Conservation (phyloP, 257 asterid species). For the Solanum verrucosum region DNA sequence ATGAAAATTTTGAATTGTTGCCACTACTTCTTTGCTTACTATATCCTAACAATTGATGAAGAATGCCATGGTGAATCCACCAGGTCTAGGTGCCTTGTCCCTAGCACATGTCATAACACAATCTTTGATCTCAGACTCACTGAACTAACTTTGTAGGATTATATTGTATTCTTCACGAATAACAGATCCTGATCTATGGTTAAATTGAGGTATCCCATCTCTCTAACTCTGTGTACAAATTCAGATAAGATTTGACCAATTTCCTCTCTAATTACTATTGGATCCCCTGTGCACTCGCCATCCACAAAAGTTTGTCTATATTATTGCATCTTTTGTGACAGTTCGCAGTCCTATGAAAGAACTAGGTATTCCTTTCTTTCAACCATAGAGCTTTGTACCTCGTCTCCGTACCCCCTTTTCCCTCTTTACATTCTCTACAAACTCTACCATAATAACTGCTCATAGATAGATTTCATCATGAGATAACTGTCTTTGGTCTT, state of each 20-base stretch:
- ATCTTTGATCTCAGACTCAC: neutral
- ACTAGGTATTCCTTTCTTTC: neutral
- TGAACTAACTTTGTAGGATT: no score
- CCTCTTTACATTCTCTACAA: neutral
- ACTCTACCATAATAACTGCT: neutral
- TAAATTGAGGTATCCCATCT: neutral
- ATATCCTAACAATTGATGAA: neutral
- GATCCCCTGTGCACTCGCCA: neutral
- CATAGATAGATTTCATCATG: neutral
- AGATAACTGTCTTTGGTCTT: neutral
- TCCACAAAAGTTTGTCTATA: neutral
- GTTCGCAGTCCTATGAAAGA: neutral
- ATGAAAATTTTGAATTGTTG: neutral
- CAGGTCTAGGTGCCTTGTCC: neutral
- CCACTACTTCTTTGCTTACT: neutral
- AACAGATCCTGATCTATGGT: neutral
- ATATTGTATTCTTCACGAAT: no score
- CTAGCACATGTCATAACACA: neutral
- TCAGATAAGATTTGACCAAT: neutral
- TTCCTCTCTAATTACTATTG: neutral
- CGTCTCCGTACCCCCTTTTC: neutral
- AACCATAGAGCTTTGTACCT: neutral
- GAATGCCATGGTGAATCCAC: neutral
- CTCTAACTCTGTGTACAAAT: neutral
- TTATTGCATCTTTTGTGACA: neutral